Base-by-base conservation (phyloP, 2,329 filamentous ascomycete species). In the Xylaria multiplex region DNA sequence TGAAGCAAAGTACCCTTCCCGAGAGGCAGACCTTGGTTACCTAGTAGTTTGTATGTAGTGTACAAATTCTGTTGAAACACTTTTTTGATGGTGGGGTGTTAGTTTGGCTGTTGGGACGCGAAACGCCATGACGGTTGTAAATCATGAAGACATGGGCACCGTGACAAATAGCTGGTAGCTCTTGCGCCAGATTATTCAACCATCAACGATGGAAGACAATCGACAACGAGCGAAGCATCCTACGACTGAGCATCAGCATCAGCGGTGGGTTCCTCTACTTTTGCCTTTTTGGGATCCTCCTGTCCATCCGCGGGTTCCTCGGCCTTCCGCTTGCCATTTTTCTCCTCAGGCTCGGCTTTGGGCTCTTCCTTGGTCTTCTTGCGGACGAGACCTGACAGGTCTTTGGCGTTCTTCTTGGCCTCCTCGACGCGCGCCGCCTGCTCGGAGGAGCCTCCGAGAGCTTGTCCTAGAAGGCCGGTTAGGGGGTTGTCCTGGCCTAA, bases 321-420 rank as follows among this genome's bases (percentile, higher is more conserved):
- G n/a, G 77, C 76, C 64, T 78, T 78, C 14, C 72, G 75, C 6
- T 71, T 74, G 22, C 70, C 75, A 16, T 71, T 75, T 3, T 64
- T 70, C 13, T 78, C 79, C 50, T 80, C 79, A 2, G 80, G 79
- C 74, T 82, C 82, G 48, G 80, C 78, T 74, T 84, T 83, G 6
- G 72, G 58, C 52, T 75, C 71, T 53, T 75, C 66, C 59, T 75
- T 71, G 22, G 73, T 66, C 50, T 88, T 88, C 80, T 90, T 94
- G 75, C 90, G 88, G 49, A 95, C 90, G 52, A 95, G 81, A n/a
- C 89, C 86, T 0, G 86, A 88, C 14, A 96, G 81, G 75, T 96
- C 92, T 16, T 86, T 93, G 6, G 92, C 92, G 7, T 82, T 85
- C 79, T 90, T 90, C 73, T 89, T 91, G 32, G 90, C 91, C 75